These are phyloP conservation scores for Globisporangium okanoganense DNA, from an alignment of 352 stramenopile species.

Conservation along the genomic window DNA sequence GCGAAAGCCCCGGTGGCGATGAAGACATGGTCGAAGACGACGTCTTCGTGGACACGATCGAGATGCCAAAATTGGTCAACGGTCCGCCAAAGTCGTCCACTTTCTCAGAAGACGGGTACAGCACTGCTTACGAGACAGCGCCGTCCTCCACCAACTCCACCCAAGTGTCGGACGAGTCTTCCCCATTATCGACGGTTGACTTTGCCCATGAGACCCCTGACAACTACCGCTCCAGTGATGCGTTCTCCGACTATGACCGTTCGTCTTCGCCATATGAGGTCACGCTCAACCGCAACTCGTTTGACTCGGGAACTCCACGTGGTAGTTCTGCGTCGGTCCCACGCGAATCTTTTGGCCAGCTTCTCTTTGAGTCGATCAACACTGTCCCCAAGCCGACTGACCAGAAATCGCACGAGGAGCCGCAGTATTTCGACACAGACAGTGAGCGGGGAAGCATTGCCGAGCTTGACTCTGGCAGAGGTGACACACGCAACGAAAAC, in stretches of 20 bases:
- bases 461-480: neutral
- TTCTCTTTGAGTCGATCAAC: conserved; percentile 17
- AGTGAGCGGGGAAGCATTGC: conserved; percentile 14
- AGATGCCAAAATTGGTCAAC: neutral
- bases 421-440: conserved; percentile 20
- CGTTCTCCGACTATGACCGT: conserved; percentile 2
- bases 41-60: neutral
- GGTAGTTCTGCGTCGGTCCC: conserved; percentile 6
- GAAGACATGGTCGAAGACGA: conserved; percentile 5
- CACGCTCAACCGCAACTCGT: conserved; percentile 14
- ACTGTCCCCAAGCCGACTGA: conserved; percentile 8
- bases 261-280: conserved; percentile 5
- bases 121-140: conserved; percentile 3
- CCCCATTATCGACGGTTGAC: conserved; percentile 7
- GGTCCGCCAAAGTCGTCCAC: neutral
- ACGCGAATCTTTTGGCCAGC: conserved; percentile 11
- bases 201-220: neutral
- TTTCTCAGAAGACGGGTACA: conserved; percentile 2
- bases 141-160: conserved; percentile 7
- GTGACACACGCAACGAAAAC: neutral
- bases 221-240: conserved; percentile 11
- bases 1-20: conserved; percentile 5
- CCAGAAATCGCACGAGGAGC: neutral
- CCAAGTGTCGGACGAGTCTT: conserved; percentile 9
- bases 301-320: conserved; percentile 18